These are phyloP conservation scores for Penicillium sp. DNA, from an alignment of 2,329 filamentous ascomycete species.

Conservation along the genomic window DNA sequence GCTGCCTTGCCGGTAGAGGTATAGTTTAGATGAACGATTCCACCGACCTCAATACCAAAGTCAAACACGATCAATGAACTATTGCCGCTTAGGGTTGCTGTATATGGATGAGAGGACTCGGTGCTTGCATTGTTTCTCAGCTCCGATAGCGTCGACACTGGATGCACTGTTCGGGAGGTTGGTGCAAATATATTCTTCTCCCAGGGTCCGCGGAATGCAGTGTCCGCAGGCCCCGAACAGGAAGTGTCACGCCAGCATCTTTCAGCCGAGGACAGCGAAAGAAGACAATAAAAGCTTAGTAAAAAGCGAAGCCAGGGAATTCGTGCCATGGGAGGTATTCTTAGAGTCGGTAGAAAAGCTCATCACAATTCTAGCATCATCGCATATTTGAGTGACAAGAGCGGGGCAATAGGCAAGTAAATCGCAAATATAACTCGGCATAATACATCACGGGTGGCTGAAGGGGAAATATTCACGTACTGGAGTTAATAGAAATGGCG, in stretches of 20 bases:
- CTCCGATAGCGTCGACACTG: slow-evolving; percentile 47
- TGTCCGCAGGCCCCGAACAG: slow-evolving; percentile 53
- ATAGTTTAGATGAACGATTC: slow-evolving; percentile 57
- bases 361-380: not conserved
- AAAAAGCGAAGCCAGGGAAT: slow-evolving; percentile 11
- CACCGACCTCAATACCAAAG: slow-evolving; percentile 62
- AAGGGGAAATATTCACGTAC: not conserved
- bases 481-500: not conserved
- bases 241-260: slow-evolving; percentile 58
- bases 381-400: slow-evolving; percentile 1
- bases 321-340: slow-evolving; percentile 12
- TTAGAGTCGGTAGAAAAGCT: not conserved
- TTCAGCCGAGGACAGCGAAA: slow-evolving; percentile 16
- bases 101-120: slow-evolving; percentile 34
- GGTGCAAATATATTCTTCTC: slow-evolving; percentile 61
- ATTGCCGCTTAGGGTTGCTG: slow-evolving; percentile 44
- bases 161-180: slow-evolving; percentile 52
- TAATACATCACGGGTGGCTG: slow-evolving; percentile 11
- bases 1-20: slow-evolving; percentile 40
- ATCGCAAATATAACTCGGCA: slow-evolving; percentile 5
- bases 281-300: slow-evolving; percentile 17
- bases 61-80: slow-evolving; percentile 59
- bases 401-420: not conserved
- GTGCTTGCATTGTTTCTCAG: slow-evolving; percentile 25
- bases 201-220: slow-evolving; percentile 61